Percentiles rank a stretch among this genome's conserved stretches.
These are phyloP conservation scores for Beauveria pseudobassiana DNA, from an alignment of 2,329 filamentous ascomycete species.

Conservation along the genomic window DNA sequence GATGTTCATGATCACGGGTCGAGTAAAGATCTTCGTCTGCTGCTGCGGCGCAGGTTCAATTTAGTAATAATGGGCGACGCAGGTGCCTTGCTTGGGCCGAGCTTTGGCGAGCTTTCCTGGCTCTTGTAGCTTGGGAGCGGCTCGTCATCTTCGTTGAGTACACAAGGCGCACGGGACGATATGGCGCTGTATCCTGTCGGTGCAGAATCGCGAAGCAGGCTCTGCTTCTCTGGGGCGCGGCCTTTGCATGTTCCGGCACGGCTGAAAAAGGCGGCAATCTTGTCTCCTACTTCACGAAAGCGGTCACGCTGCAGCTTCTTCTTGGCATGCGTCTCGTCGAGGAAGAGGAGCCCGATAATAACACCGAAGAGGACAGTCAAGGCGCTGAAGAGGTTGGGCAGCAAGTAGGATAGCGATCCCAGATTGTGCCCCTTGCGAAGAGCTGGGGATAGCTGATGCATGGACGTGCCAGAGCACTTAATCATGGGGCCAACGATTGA, in stretches of 20 bases:
- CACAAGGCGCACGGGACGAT: not conserved
- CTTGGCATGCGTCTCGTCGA: constrained; percentile 88
- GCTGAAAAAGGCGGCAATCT: constrained; percentile 46
- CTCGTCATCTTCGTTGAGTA: constrained; percentile 39
- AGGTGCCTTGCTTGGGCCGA: constrained; percentile 26
- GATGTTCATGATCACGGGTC: constrained; percentile 79
- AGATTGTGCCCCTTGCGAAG: constrained; percentile 68
- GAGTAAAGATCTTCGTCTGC: constrained; percentile 61
- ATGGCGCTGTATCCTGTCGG: constrained; percentile 56
- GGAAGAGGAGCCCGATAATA: constrained; percentile 70
- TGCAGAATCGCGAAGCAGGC: constrained; percentile 55
- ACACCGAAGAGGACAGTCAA: constrained; percentile 70
- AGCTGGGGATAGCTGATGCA: constrained; percentile 71
- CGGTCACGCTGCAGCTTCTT: constrained; percentile 70
- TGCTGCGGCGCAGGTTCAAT: constrained; percentile 12
- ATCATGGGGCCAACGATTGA: constrained; percentile 90
- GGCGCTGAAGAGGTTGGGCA: constrained; percentile 87
- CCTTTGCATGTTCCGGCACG: constrained; percentile 24
- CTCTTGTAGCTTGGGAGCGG: constrained; percentile 63
- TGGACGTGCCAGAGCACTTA: constrained; percentile 81
- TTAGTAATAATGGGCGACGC: constrained; percentile 13
- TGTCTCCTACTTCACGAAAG: constrained; percentile 69
- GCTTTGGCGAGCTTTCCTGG: constrained; percentile 45
- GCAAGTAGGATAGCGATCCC: constrained; percentile 79
- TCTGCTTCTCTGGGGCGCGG: constrained; percentile 47